Evolutionary conservation across 352 stramenopile genomes (phyloP), one percentile per base, ranked within the genome.

Genomic region (Pythium guiyangense): DNA sequence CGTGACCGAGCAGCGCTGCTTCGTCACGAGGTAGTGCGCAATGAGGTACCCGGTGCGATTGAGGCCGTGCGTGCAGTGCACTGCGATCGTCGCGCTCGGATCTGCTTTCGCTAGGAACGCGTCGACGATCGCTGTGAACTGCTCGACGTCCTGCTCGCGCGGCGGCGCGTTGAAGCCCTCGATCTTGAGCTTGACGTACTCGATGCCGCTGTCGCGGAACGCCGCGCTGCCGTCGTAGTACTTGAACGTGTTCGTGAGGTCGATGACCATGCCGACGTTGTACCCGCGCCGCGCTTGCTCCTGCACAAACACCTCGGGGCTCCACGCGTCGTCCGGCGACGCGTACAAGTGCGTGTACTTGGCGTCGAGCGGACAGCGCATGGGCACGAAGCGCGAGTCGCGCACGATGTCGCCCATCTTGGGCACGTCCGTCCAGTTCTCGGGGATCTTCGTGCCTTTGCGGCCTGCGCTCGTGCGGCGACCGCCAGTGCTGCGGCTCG

Each of bases 181-280:
- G 43, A 94, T 89, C 37, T 59, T 64, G n/a, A 90, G 70, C 55
- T 94, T 94, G 25, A 84, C 72, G 58, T 94, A 94, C 56, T 84
- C 54, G 31, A 92, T 64, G 3, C 45, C 54, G 4, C 70, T 71
- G 29, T 71, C 57, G 9, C 66, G 51, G 45, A 94, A 88, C 52
- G 74, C 79, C 3, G 54, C 40, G 2, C 59, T 62, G 12, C 84
- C 84, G 49, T 88, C 63, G 68, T 94, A 94, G 62, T 94, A 94
- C 59, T 91, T 90, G 60, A 73, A 79, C 18, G 84, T 94, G 54
- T 94, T 94, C 17, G 84, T 94, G 37, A 94, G 69, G 50, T 94
- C 84, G 27, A 94, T 80, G 37, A 94, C 60, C 54, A 92, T 71
- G 20, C 84, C 74, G 20, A 92, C 69, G 52, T 86, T 61, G 2